Base-by-base conservation (phyloP, 345 rosid species). In the Rubroshorea leprosula region DNA sequence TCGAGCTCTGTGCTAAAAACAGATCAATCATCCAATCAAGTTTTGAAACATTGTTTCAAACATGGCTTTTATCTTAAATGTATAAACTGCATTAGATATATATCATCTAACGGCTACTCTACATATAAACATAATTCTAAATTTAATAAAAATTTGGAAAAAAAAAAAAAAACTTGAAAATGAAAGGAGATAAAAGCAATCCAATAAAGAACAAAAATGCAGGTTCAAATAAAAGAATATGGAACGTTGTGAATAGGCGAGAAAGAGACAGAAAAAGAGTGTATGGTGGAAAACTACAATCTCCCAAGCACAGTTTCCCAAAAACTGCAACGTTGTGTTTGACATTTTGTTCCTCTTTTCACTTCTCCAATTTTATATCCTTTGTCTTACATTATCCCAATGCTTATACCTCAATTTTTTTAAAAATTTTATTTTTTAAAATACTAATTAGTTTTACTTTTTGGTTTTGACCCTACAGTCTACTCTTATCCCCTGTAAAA, bases 291-390 rank as follows among this genome's bases (percentile, higher is more conserved):
- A 35, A 35, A 35, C 7, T 1, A 2, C 5, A 35, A 54, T 63
- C 71, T 74, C 78, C 75, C 78, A 73, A 72, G 63, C 71, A 60
- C 76, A 85, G 66, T 64, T 74, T 80, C 88, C 83, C 81, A 64
- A 74, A 35, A 68, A 76, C 74, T 57, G 76, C 66, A 80, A 70
- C 81, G 65, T 83, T 74, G 89, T 65, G 83, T 82, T 83, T 83
- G 90, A 85, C 91, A 80, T 82, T 83, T 89, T 82, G 87, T 84
- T 74, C 67, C 80, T 64, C 24, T 25, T 61, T 58, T 74, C 73
- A 70, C 11, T 22, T 7, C n/a, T 6, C 54, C n/a, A 21, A 24
- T 24, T 8, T 22, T 35, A 35, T 35, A 35, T 35, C 61, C 73
- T 55, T 68, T 49, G 25, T 69, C 20, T 27, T 0, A 49, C 31